Base-by-base conservation (phyloP, 257 asterid species). In the Ballota nigra region DNA sequence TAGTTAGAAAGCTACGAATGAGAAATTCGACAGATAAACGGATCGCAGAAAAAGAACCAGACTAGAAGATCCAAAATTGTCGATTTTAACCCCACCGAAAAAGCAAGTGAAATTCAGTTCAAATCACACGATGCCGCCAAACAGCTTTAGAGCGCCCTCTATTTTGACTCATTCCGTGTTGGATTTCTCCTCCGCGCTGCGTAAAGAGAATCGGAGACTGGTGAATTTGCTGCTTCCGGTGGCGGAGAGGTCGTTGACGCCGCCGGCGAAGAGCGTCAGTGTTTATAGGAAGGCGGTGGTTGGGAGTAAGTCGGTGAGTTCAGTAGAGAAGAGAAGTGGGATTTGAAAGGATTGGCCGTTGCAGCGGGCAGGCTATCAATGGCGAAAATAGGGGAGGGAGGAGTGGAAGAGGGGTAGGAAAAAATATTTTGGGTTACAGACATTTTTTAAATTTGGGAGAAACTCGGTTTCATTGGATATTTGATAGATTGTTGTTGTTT, bases 131-230 rank as follows among this genome's bases (percentile, higher is more conserved):
- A 83, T 96, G 0, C 96, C 96, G 9, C 88, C 92, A 0, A 84
- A 49, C 70, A 80, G 89, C 83, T 15, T 87, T 1, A 89, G 62
- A 63, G 76, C 77, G 55, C 31, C 85, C 15, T 85, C 95, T 9
- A 77, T 76, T 63, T 45, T 92, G 80, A 63, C 96, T 1, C 98
- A 92, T 19, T 92, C 99, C 0, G 97, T 91, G 62, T 97, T 97
- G 23, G 97, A 94, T 68, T 91, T 94, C 81, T 84, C 97, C 8
- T 82, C 92, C 0, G 89, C 83, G 0, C 47, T 89, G 79, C 70
- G 97, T 78, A 94, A 94, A 76, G 99, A 91, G 85, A 94, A 94
- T 43, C 83, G 99, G 80, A 94, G 79, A 78, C 99, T 97, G 36
- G 66, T 58, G 12, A 47, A 73, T 36, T 75, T 75, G 66, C 80